Conservation (phyloP, 2,329 filamentous ascomycete species). For the Meredithiella fracta region DNA sequence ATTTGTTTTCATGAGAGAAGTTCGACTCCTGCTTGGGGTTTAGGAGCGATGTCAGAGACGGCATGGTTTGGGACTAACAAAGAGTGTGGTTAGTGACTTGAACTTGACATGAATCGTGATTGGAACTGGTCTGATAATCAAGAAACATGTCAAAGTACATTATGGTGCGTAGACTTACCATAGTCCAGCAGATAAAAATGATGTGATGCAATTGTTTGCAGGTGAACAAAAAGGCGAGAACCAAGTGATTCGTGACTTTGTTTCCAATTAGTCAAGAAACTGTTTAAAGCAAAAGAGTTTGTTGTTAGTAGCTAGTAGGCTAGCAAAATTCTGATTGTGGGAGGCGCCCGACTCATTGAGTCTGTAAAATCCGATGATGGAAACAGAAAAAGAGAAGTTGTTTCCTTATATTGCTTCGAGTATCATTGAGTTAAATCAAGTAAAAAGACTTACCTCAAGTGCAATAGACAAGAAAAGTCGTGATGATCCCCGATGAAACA, state of each 20-base stretch:
- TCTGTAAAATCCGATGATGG: background rate
- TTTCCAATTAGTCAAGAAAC: background rate
- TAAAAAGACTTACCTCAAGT: background rate
- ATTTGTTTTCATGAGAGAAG: background rate
- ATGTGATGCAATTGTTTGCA: no score
- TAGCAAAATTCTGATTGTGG: no score
- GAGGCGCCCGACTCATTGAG: no score
- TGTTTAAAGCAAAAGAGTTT: no score
- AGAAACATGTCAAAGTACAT: background rate
- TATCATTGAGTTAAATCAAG: background rate
- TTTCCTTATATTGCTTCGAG: background rate
- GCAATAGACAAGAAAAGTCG: no score
- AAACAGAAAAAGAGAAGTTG: background rate
- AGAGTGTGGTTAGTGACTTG: background rate
- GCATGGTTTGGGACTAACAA: conserved; percentile 27
- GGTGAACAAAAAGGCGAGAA: no score
- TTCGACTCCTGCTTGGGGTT: conserved; percentile 32
- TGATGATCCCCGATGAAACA: no score
- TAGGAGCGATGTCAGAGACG: conserved; percentile 48
- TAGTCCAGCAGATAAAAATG: no score
- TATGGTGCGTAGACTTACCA: no score
- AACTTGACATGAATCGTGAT: no score
- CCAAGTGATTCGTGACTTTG: background rate
- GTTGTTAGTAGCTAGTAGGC: no score
- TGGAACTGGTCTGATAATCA: background rate